Base-by-base conservation (phyloP, 1,284 basidiomycete genomes). In the Meripilus lineatus region DNA sequence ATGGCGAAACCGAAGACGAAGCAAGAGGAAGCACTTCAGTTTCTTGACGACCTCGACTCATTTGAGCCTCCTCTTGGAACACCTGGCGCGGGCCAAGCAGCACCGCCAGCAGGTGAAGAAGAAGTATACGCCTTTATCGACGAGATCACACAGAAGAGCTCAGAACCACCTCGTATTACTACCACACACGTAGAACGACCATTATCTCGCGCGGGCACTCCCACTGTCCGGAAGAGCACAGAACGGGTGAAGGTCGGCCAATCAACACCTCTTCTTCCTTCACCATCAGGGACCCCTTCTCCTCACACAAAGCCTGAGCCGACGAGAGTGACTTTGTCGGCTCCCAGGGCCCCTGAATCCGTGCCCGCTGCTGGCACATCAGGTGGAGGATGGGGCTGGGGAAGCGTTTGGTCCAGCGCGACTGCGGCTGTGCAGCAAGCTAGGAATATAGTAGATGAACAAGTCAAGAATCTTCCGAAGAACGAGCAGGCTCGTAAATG, bases 121-220 rank as follows among this genome's bases (percentile, higher is more conserved):
- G 87, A 89, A 50, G 90, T 89, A 14, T 79, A 94, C 34, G 93
- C 92, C 20, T 95, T 94, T 70, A 79, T 96, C 43, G 91, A 96
- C 65, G 91, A 95, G 65, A 91, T 95, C 55, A 93, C 90, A 0
- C 89, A 90, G 74, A 93, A 92, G 67, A 85, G 81, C 61, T 73
- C 82, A 3, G 87, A 88, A 53, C 84, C 85, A 3, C 79, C 80
- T 7, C 79, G 82, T 32, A 57, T 74, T 2, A 66, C 79, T 22
- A 65, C 75, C 23, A 63, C 74, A 17, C 72, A 75, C 48, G 64
- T 77, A 42, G 80, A 83, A 32, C 68, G 79, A 7, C 79, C 80
- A 3, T 58, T 68, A 38, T 86, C 84, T 28, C 75, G 86, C 39
- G 75, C 82, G 33, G 77, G 80, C 15, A 88, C 84, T 1, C 85